Percentiles rank a stretch among this genome's conserved stretches.
phyloP scores from a whole-genome alignment of 495 filamentous ascomycete genomes.

The Daldinia vernicosa region DNA sequence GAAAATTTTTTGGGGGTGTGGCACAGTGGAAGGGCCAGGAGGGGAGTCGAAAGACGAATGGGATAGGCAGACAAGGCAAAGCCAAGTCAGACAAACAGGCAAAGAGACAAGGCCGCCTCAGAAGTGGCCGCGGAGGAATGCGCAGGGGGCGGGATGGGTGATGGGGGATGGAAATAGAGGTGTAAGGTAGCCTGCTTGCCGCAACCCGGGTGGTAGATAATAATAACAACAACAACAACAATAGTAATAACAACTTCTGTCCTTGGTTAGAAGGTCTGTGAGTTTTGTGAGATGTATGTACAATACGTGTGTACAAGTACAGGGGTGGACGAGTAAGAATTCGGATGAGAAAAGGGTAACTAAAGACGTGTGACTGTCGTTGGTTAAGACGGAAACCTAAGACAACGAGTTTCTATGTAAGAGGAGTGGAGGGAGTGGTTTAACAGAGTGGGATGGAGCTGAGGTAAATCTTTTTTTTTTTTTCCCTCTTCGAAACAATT shows the following conservation, averaged over 20 bases:
- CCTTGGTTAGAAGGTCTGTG: slow-evolving; percentile 18
- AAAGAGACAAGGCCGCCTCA: slow-evolving; percentile 44
- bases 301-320: slow-evolving; percentile 17
- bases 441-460: slow-evolving; percentile 39
- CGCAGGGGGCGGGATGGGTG: slow-evolving; percentile 34
- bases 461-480: slow-evolving; percentile 35
- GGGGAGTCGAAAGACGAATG: slow-evolving; percentile 42
- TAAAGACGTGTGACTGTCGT: slow-evolving; percentile 31
- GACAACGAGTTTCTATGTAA: slow-evolving; percentile 38
- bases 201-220: slow-evolving; percentile 41
- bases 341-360: slow-evolving; percentile 6
- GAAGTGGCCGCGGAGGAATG: slow-evolving; percentile 41
- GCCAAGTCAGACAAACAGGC: slow-evolving; percentile 47
- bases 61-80: slow-evolving; percentile 39
- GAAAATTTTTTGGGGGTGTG: slow-evolving; percentile 48
- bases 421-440: slow-evolving; percentile 35
- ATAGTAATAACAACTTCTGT: slow-evolving; percentile 37
- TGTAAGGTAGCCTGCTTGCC: slow-evolving; percentile 39
- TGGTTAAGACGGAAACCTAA: slow-evolving; percentile 34
- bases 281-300: slow-evolving; percentile 17
- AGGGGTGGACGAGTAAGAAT: slow-evolving; percentile 15
- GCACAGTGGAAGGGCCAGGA: slow-evolving; percentile 43
- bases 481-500: slow-evolving; percentile 12
- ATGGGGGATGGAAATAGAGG: slow-evolving; percentile 21
- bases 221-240: slow-evolving; percentile 32